phyloP scores from a whole-genome alignment of 768 basidiomycete genomes.

The Leucogyrophana mollusca region DNA sequence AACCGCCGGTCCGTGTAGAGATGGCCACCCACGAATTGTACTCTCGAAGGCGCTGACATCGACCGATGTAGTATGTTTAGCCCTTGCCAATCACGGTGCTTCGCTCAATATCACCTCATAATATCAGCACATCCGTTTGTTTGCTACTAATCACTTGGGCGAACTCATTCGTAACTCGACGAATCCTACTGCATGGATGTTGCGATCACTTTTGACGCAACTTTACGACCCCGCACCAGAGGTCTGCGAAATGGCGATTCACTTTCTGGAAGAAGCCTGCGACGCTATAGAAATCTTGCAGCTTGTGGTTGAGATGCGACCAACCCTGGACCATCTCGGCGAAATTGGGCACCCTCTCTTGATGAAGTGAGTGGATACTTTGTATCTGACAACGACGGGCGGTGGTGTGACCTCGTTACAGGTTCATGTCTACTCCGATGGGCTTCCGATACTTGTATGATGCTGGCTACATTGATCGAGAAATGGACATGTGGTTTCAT shows the following conservation, averaged over 20 bases:
- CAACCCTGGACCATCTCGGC: slow-evolving; percentile 92
- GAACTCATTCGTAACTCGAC: slow-evolving; percentile 65
- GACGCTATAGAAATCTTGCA: slow-evolving; percentile 81
- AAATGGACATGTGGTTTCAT: slow-evolving; percentile 96
- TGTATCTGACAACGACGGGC: no score
- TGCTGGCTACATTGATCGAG: slow-evolving; percentile 88
- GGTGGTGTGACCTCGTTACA: no score
- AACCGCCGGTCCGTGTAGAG: slow-evolving; percentile 46
- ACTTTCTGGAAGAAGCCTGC: slow-evolving; percentile 87
- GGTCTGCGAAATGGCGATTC: slow-evolving; percentile 88
- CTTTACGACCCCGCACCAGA: slow-evolving; percentile 90
- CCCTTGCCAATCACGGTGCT: neutral
- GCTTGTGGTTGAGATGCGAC: slow-evolving; percentile 91
- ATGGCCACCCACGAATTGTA: slow-evolving; percentile 92
- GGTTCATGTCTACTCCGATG: slow-evolving; percentile 91
- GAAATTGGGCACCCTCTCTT: slow-evolving; percentile 87
- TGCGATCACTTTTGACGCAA: slow-evolving; percentile 90
- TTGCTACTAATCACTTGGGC: slow-evolving; percentile 86
- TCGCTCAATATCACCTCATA: neutral
- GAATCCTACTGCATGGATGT: slow-evolving; percentile 79
- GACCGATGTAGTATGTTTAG: slow-evolving; percentile 67
- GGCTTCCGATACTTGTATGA: slow-evolving; percentile 93
- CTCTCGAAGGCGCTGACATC: slow-evolving; percentile 94
- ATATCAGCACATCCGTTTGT: slow-evolving; percentile 77
- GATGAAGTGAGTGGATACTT: slow-evolving; percentile 62